Conservation (phyloP, 495 filamentous ascomycete genomes). For the Tuber umbilicatum region DNA sequence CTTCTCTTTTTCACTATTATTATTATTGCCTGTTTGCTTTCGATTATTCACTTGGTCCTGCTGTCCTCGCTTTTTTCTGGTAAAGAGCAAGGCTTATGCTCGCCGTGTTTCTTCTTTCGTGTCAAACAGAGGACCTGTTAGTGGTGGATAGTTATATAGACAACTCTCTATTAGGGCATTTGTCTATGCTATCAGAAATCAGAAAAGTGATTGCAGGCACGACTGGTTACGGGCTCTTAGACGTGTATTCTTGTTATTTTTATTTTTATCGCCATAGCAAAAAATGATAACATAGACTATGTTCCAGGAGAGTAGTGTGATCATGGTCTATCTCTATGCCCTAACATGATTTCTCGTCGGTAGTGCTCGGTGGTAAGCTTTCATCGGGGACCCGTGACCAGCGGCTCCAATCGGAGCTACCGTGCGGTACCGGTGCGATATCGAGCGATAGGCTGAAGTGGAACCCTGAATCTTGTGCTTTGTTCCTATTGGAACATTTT, state of each 20-base stretch:
- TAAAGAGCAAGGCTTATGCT: not conserved
- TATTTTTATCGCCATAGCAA: not conserved
- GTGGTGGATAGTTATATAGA: conserved; percentile 3
- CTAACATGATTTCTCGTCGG: not conserved
- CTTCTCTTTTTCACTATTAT: not conserved
- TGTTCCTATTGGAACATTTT: not conserved
- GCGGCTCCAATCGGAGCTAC: not conserved
- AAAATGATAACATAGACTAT: not conserved
- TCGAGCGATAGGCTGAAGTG: not conserved
- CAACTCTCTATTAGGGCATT: not conserved
- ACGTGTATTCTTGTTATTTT: not conserved
- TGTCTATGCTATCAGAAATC: conserved; percentile 5
- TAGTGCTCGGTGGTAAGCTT: not conserved
- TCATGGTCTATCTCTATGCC: not conserved
- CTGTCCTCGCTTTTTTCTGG: not conserved
- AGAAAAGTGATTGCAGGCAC: not conserved
- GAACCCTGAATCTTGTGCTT: not conserved
- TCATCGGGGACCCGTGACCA: not conserved
- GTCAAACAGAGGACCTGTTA: not conserved
- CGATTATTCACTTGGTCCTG: not conserved
- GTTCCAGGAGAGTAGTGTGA: not conserved
- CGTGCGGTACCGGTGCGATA: not conserved
- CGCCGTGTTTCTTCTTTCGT: not conserved
- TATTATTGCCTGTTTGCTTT: not conserved
- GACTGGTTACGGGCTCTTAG: not conserved